Evolutionary conservation across 1,139 yeast species (phyloP), one percentile per base, ranked within the genome.

Genomic region (Candida labiduridarum): DNA sequence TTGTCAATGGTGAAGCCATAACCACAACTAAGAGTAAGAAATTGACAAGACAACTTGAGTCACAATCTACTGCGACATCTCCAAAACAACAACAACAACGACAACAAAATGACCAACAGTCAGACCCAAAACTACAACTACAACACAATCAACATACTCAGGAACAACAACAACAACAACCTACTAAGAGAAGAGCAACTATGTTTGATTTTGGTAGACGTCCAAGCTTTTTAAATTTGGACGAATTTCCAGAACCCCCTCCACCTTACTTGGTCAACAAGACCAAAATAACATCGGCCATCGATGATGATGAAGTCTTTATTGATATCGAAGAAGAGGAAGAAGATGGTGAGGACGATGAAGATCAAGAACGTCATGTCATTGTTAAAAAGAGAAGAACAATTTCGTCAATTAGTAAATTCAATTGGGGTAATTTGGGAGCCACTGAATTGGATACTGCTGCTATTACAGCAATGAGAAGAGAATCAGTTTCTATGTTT

Each of bases 191-290:
- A 59, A 67, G 81, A 57, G 79, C 72, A 55, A 76, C 82, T 18
- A 76, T 76, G 80, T 76, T 65, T 59, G 82, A 78, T 58, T 65
- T 76, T 56, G 80, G 80, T 4, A 69, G 74, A 54, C 70, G 79
- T 48, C 71, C 82, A 27, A 38, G 41, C 15, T 38, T 38, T 15
- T 38, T 38, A 14, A 38, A 22, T 19, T 22, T 38, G 11, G 41
- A 38, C 12, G 41, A 38, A 14, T 38, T 38, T 15, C 41, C 41
- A 12, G 41, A 38, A 19, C 41, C 41, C 10, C 41, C 41, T 11
- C 41, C 41, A 22, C 41, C 41, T 12, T 38, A 38, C 14, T 38
- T 38, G 18, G 41, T 38, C 16, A 38, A 38, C 31, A 38, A 38
- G 31, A 38, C 12, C 30, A 38, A 38, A 10, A 38, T 38, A 12